Evolutionary conservation across 768 basidiomycete genomes (phyloP).

Genomic region (Pleurotus tuber-regium): DNA sequence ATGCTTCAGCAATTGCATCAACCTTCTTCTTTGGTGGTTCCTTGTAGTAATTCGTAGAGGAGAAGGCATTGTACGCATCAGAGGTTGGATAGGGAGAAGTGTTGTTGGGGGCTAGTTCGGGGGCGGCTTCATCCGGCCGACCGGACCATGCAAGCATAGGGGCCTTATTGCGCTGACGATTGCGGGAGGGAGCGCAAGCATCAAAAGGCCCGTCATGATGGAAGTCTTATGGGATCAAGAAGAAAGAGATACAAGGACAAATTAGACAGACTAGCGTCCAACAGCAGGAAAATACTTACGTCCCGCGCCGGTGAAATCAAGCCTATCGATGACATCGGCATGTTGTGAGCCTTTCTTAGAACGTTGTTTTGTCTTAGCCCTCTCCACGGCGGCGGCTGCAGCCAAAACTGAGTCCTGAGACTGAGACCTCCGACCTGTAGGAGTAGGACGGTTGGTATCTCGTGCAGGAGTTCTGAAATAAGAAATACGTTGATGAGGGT

Average conservation of each 20-base stretch:
- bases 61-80: conserved; percentile 43
- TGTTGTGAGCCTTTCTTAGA: conserved; percentile 74
- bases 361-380: conserved; percentile 43
- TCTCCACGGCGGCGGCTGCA: conserved; percentile 25
- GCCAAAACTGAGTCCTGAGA: conserved; percentile 42
- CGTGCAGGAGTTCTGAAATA: conserved; percentile 14
- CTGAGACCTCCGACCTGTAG: conserved; percentile 38
- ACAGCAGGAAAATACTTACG: conserved; percentile 46
- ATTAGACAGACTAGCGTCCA: conserved; percentile 15
- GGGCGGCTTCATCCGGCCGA: conserved; percentile 31
- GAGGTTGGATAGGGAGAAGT: conserved; percentile 51
- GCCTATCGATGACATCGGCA: conserved; percentile 87
- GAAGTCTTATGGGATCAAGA: conserved; percentile 55
- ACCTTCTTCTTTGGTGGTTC: conserved; percentile 80
- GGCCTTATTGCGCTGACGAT: conserved; percentile 73
- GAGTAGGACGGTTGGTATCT: conserved; percentile 18
- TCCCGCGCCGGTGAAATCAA: conserved; percentile 83
- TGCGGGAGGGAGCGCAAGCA: conserved; percentile 88
- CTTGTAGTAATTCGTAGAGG: conserved; percentile 38
- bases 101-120: conserved; percentile 33
- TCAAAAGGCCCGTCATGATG: conserved; percentile 93
- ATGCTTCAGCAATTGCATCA: conserved; percentile 87
- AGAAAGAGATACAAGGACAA: conserved; percentile 12
- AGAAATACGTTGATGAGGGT: conserved; percentile 6
- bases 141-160: conserved; percentile 79